Evolutionary conservation across 2,329 filamentous ascomycete genomes (phyloP).

Genomic region (Fusarium xyrophilum): DNA sequence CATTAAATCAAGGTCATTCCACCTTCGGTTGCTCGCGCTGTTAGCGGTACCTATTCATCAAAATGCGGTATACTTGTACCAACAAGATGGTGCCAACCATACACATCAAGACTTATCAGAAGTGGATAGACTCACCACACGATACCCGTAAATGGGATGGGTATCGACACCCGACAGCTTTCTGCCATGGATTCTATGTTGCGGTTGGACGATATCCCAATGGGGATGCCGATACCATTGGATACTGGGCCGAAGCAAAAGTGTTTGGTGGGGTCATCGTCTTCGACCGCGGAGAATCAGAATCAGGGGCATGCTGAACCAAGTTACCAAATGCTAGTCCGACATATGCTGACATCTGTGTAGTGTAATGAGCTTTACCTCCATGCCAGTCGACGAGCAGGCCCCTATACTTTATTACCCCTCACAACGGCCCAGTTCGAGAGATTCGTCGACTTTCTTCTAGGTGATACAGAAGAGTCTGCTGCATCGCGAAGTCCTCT

Average conservation of each 20-base stretch:
- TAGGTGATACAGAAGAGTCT: neutral
- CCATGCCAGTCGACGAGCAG: neutral
- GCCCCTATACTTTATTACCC: conserved; percentile 6
- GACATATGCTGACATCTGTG: rapidly evolving
- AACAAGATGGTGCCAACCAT: neutral
- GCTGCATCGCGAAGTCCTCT: neutral
- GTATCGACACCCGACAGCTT: neutral
- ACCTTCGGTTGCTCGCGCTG: conserved; percentile 14
- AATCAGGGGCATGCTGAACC: too few species aligned
- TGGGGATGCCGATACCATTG: conserved; percentile 1
- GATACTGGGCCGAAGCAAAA: conserved; percentile 26
- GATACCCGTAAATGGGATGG: neutral
- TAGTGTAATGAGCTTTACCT: neutral
- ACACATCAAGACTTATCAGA: neutral
- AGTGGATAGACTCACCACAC: neutral
- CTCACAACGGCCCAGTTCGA: conserved; percentile 9
- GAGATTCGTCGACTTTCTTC: conserved; percentile 4
- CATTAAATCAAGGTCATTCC: neutral
- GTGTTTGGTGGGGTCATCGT: conserved; percentile 22
- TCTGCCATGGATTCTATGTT: neutral
- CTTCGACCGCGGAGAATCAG: conserved; percentile 12
- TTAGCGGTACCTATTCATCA: conserved; percentile 7
- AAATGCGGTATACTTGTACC: neutral
- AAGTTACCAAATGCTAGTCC: too few species aligned
- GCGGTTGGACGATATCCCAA: conserved; percentile 1